Base-by-base conservation (phyloP, 352 stramenopile genomes). In the Globisporangium echinulatum region DNA sequence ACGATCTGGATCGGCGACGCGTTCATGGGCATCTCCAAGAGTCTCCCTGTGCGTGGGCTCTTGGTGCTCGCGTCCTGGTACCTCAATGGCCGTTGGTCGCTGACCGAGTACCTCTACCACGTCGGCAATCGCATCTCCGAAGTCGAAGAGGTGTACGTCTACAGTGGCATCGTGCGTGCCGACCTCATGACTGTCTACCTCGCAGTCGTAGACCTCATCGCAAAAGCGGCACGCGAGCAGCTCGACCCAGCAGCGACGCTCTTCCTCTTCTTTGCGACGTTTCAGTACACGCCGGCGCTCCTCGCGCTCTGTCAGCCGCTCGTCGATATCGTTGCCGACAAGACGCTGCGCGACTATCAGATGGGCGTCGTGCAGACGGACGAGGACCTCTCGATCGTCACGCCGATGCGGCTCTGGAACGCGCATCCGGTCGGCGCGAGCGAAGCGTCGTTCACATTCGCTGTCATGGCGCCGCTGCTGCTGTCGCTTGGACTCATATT, bases 1-100 rank as follows among this genome's bases (percentile, higher is more conserved):
- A 62, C 68, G 49, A 56, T 78, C 59, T 81, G 72, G 73, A 60
- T 82, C 13, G 71, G 73, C 7, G 69, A 74, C 44, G 70, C 68
- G 3, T 79, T 82, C 36, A 66, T 67, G 2, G 64, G 62, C 0
- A 65, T 82, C n/a, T 79, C 73, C 0, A 67, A 54, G 5, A 61
- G 62, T 53, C 55, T 82, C 4, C 17, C 77, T 1, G 58, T 70
- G 36, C 73, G 73, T 11, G 73, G 73, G 0, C 40, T 72, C 11
- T 63, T 77, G 15, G 17, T 79, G 4, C 11, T 79, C 8, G 70
- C 63, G 52, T 75, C 61, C 36, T 50, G 66, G 1, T 39, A 66
- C 58, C 1, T 82, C 40, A 75, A 82, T 54, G 69, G 63, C 36
- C 75, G 64, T 48, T 79, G 64, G 66, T 66, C 67, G 3, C 64